Evolutionary conservation across 169 alveolate genomes (phyloP).

Genomic region (Cryptosporidium meleagridis): DNA sequence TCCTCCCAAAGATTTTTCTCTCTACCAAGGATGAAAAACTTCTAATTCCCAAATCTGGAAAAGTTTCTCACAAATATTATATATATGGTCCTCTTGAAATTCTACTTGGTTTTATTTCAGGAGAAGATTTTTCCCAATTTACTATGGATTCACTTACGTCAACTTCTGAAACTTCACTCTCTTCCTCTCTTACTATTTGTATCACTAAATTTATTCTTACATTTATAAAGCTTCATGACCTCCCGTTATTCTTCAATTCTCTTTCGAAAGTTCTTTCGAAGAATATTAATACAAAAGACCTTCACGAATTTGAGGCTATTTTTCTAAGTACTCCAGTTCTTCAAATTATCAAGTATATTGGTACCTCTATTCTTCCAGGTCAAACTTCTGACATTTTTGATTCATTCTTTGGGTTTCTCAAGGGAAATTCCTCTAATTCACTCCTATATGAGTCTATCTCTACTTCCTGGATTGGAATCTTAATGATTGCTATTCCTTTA

Average conservation of each 20-base stretch:
- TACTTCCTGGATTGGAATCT: slow-evolving; percentile 42
- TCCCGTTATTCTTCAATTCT: background rate
- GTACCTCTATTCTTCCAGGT: slow-evolving; percentile 19
- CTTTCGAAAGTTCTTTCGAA: background rate
- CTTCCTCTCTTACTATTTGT: slow-evolving; percentile 21
- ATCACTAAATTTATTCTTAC: slow-evolving; percentile 5
- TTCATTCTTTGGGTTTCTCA: slow-evolving; percentile 15
- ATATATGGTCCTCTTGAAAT: background rate
- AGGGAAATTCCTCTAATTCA: background rate
- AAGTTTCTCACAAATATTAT: background rate
- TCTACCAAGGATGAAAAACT: background rate
- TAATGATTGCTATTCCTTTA: slow-evolving; percentile 12
- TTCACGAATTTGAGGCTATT: background rate
- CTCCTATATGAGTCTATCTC: background rate
- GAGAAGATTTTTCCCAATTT: background rate
- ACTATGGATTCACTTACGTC: background rate
- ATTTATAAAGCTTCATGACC: slow-evolving; percentile 46
- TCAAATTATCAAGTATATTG: background rate
- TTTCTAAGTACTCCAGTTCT: slow-evolving; percentile 5
- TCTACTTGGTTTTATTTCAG: background rate
- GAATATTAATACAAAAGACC: background rate
- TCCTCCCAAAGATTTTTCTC: slow-evolving; percentile 1
- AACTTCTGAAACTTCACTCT: background rate
- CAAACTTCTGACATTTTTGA: slow-evolving; percentile 1
- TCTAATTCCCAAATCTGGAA: background rate